A percentile compares a stretch with the other conserved stretches of the same genome.
phyloP scores from a whole-genome alignment of 1,284 basidiomycete genomes.

The Tilletia caries region DNA sequence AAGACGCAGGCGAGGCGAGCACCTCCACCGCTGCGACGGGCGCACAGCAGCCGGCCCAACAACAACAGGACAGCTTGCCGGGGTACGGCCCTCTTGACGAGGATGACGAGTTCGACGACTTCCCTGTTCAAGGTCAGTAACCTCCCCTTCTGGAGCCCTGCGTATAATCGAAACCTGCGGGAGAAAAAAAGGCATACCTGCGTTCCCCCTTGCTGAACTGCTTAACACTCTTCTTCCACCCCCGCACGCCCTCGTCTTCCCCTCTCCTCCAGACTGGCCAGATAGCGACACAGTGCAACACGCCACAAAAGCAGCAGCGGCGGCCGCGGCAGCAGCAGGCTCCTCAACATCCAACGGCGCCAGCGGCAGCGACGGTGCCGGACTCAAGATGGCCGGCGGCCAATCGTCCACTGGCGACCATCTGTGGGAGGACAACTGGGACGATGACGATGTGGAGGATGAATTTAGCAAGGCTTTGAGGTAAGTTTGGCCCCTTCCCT shows the following conservation, averaged over 20 bases:
- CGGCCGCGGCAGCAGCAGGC: conserved; percentile 22
- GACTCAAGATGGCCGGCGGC: conserved; percentile 31
- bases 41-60: background rate
- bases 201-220: too few species aligned
- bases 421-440: conserved; percentile 99
- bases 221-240: too few species aligned
- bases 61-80: conserved; percentile 24
- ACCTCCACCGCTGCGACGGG: background rate
- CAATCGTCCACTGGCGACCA: conserved; percentile 56
- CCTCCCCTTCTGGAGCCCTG: too few species aligned
- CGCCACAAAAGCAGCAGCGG: conserved; percentile 51
- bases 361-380: conserved; percentile 23
- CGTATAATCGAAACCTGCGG: too few species aligned
- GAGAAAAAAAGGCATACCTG: too few species aligned
- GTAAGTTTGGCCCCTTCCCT: conserved; percentile 58
- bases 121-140: conserved; percentile 49
- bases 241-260: too few species aligned
- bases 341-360: background rate
- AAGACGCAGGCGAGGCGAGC: conserved; percentile 1
- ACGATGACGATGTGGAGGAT: conserved; percentile 96
- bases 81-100: conserved; percentile 49
- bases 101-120: conserved; percentile 54
- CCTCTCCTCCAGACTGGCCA: conserved; percentile 67
- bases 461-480: conserved; percentile 92
- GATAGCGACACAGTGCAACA: conserved; percentile 77